phyloP scores from a whole-genome alignment of 148 eudicot genomes.

The Chenopodium formosanum region DNA sequence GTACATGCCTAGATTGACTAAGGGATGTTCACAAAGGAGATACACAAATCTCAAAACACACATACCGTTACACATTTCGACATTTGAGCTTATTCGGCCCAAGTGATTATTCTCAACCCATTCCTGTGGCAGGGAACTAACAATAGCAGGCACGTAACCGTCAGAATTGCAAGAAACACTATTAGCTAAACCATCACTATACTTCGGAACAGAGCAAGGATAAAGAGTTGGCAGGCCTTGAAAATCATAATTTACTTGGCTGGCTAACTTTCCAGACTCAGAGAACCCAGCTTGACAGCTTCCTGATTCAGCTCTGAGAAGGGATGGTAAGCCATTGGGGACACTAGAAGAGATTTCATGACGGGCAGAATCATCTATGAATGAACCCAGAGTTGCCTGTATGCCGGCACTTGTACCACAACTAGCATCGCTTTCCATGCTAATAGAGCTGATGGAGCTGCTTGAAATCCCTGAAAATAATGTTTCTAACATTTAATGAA shows the following conservation, averaged over 20 bases:
- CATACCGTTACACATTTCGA: slow-evolving; percentile 53
- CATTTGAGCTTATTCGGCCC: slow-evolving; percentile 38
- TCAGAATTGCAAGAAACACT: slow-evolving; percentile 39
- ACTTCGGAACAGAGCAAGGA: slow-evolving; percentile 65
- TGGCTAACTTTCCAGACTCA: slow-evolving; percentile 37
- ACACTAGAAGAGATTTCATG: slow-evolving; percentile 63
- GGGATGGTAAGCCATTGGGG: slow-evolving; percentile 53
- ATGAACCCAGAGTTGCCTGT: slow-evolving; percentile 35
- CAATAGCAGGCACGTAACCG: slow-evolving; percentile 32
- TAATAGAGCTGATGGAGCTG: slow-evolving; percentile 34
- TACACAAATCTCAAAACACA: background rate
- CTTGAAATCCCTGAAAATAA: slow-evolving; percentile 40
- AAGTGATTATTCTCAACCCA: slow-evolving; percentile 47
- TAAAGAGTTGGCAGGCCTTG: slow-evolving; percentile 39
- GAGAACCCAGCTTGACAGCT: slow-evolving; percentile 44
- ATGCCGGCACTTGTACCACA: slow-evolving; percentile 30
- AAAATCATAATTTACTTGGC: slow-evolving; percentile 38
- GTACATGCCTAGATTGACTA: background rate
- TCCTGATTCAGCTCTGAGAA: slow-evolving; percentile 44
- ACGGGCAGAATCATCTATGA: slow-evolving; percentile 32
- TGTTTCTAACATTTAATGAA: background rate
- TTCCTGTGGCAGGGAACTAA: slow-evolving; percentile 36
- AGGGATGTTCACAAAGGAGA: background rate
- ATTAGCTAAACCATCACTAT: slow-evolving; percentile 53
- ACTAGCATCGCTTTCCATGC: slow-evolving; percentile 36